Base-by-base conservation (phyloP, 1,284 basidiomycete genomes). In the Ustilago trichophora region DNA sequence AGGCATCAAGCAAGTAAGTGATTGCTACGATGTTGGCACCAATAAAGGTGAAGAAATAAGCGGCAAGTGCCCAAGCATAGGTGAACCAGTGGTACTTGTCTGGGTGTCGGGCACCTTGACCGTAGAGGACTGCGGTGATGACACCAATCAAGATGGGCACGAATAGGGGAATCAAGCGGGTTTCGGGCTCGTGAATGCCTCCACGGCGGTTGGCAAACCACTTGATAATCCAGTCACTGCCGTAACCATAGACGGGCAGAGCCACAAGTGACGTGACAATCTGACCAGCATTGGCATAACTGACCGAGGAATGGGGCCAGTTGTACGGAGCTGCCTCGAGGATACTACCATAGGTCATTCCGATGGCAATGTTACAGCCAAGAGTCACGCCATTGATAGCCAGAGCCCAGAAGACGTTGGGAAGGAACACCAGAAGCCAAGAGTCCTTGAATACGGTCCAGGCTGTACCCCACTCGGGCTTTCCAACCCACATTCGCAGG, bases 121-220 rank as follows among this genome's bases (percentile, higher is more conserved):
- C 49, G 21, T 51, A 51, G 19, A 51, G 49, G 7, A 51, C 40
- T 16, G 38, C 29, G 32, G 49, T 51, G 31, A 51, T 21, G 25
- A 51, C 31, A n/a, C 49, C 49, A 21, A 51, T 32, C 16, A 51
- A 36, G 24, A 51, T 41, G 25, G 49, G 49, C 5, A 51, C n/a
- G 12, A 35, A 13, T 24, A 51, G 49, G 3, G 49, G 49, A 15
- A 51, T 43, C 12, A 51, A 33, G 12, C 49, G 49, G 6, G 49
- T 51, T 25, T 51, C 49, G 19, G 49, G 49, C 40, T 51, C 49
- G 34, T 51, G 49, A 16, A 51, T 43, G 32, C 49, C 49, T n/a
- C 49, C 49, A 10, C 49, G 49, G n/a, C 49, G 49, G 25, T 51
- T 43, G 25, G 49, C 49, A 19, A 43, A 51, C 38, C 25, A 43